Percentiles rank a stretch among this genome's conserved stretches.
Evolutionary conservation across 495 filamentous ascomycete genomes (phyloP).

Genomic region (Penicillium angulare): DNA sequence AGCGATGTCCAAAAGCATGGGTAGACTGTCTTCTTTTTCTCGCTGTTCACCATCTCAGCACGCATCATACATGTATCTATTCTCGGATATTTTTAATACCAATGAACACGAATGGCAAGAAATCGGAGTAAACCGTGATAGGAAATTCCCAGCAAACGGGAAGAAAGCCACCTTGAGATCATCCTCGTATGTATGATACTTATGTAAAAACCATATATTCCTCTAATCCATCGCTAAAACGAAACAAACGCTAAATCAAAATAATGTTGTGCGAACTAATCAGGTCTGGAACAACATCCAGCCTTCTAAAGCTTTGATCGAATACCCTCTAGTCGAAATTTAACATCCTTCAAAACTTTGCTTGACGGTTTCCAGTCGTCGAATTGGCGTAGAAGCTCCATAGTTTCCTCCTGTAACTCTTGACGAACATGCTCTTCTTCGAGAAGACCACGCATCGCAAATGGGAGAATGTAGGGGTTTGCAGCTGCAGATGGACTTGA

Average conservation of each 20-base stretch:
- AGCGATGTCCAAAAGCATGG: not conserved
- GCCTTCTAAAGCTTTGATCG: slow-evolving; percentile 74
- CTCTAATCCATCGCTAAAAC: not conserved
- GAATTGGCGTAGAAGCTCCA: slow-evolving; percentile 79
- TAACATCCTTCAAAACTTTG: slow-evolving; percentile 93
- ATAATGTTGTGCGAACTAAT: not conserved
- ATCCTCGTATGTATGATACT: not conserved
- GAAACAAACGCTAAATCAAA: not conserved
- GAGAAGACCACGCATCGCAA: slow-evolving; percentile 87
- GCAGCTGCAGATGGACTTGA: slow-evolving; percentile 48
- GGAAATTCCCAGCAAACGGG: too few species aligned
- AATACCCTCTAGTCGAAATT: slow-evolving; percentile 91
- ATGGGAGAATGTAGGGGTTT: slow-evolving; percentile 90
- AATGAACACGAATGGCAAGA: too few species aligned
- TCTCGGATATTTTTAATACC: too few species aligned
- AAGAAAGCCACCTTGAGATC: too few species aligned
- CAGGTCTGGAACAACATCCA: too few species aligned
- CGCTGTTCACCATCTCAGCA: too few species aligned
- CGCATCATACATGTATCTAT: too few species aligned
- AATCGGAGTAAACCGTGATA: too few species aligned
- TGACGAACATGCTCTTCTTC: slow-evolving; percentile 89
- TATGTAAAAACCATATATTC: not conserved
- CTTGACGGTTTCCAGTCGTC: slow-evolving; percentile 89
- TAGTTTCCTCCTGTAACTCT: slow-evolving; percentile 72
- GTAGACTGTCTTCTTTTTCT: not conserved